Evolutionary conservation across 1,284 basidiomycete genomes (phyloP).

Genomic region (Caloboletus inedulis): DNA sequence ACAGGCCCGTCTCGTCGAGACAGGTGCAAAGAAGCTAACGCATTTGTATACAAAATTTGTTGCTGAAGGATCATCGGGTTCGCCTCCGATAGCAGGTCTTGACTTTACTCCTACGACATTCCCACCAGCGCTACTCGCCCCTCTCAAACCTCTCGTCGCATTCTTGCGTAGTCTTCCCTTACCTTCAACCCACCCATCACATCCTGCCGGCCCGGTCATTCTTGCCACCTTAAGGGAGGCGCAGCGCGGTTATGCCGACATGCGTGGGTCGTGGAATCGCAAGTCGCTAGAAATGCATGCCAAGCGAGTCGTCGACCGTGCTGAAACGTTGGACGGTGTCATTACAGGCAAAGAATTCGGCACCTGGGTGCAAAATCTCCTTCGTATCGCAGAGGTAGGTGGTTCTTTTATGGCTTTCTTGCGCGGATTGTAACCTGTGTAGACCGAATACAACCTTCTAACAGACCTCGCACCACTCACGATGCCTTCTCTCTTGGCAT

Average conservation of each 20-base stretch:
- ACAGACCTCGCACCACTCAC: conserved; percentile 59
- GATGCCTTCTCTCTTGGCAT: conserved; percentile 43
- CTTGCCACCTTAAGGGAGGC: conserved; percentile 65
- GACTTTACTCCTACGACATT: conserved; percentile 55
- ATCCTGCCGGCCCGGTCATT: conserved; percentile 66
- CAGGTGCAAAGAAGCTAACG: conserved; percentile 73
- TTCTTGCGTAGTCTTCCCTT: conserved; percentile 70
- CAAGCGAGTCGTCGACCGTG: conserved; percentile 62
- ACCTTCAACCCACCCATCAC: conserved; percentile 73
- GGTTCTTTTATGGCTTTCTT: background rate
- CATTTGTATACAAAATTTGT: conserved; percentile 78
- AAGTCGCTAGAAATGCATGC: conserved; percentile 70
- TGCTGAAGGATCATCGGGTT: conserved; percentile 74
- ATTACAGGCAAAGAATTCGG: conserved; percentile 65
- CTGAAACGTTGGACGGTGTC: conserved; percentile 61
- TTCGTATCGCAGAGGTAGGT: conserved; percentile 61
- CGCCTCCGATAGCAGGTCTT: conserved; percentile 54
- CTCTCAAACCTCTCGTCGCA: conserved; percentile 57
- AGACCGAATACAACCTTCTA: conserved; percentile 58
- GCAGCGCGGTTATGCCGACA: conserved; percentile 77
- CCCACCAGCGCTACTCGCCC: conserved; percentile 49
- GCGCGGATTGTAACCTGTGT: conserved; percentile 7
- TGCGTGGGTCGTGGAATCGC: conserved; percentile 72
- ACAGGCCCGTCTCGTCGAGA: conserved; percentile 72
- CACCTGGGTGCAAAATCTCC: conserved; percentile 59